These are phyloP conservation scores for Calophaca sinica DNA, from an alignment of 306 rosid species.

Conservation along the genomic window DNA sequence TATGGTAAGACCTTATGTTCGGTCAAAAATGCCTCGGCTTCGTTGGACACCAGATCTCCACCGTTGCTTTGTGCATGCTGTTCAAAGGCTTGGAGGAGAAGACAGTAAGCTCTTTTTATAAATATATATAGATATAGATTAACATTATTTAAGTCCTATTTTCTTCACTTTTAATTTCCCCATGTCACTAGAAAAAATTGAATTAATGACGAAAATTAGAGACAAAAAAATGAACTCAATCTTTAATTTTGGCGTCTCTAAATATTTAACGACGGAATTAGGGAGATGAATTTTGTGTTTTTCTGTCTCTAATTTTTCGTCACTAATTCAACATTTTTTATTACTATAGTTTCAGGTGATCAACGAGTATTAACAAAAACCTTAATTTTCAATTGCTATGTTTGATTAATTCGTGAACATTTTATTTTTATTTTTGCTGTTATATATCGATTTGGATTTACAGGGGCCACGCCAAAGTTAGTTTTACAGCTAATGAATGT, in stretches of 20 bases:
- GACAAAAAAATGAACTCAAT: no score
- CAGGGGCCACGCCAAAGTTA: conserved; percentile 93
- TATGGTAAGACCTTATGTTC: conserved; percentile 65
- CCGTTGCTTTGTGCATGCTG: conserved; percentile 84
- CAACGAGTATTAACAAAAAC: neutral
- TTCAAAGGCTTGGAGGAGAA: conserved; percentile 86
- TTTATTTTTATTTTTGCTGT: conserved; percentile 11
- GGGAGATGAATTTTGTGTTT: no score
- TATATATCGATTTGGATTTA: conserved; percentile 18
- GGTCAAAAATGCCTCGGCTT: conserved; percentile 79
- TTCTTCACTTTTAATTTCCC: neutral
- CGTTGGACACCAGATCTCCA: conserved; percentile 93
- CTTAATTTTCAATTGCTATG: neutral
- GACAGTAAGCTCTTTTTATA: conserved; percentile 51
- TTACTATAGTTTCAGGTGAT: no score
- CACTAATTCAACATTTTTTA: no score
- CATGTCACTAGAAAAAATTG: no score
- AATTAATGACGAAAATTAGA: no score
- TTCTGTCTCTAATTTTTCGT: no score
- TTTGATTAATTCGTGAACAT: neutral
- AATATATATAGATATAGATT: neutral
- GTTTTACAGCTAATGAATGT: conserved; percentile 79
- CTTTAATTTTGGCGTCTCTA: no score
- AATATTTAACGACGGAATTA: no score
- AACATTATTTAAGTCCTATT: neutral